phyloP scores from a whole-genome alignment of 345 rosid genomes.

The Boechera retrofracta region DNA sequence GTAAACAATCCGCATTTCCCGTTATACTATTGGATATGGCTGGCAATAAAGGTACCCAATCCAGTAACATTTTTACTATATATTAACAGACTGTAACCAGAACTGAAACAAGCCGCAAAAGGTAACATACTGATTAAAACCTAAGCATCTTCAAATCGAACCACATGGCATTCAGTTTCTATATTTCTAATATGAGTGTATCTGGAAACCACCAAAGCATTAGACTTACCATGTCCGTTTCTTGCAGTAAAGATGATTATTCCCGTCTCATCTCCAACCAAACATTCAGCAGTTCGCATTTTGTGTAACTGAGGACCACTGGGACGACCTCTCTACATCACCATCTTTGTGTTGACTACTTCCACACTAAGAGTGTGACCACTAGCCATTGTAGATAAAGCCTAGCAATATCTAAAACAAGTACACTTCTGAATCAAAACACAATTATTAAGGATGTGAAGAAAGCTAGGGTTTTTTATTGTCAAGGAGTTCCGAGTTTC shows the following conservation, averaged over 20 bases:
- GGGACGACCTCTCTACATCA: background rate
- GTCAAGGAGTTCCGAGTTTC: too few species aligned
- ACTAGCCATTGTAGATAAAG: background rate
- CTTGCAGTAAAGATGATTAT: background rate
- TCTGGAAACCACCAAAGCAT: background rate
- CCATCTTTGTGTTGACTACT: background rate
- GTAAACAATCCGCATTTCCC: background rate
- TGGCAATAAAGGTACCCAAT: background rate
- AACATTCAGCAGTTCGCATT: background rate
- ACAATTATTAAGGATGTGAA: too few species aligned
- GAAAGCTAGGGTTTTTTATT: too few species aligned
- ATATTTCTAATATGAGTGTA: background rate
- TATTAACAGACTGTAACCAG: background rate
- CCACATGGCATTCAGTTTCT: background rate
- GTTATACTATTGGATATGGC: background rate
- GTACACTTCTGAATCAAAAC: too few species aligned
- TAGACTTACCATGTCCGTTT: background rate
- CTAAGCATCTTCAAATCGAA: background rate
- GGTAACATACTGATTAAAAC: background rate
- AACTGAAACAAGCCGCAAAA: background rate
- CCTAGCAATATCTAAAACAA: too few species aligned
- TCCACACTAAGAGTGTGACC: background rate
- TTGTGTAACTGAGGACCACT: background rate
- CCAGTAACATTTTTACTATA: background rate
- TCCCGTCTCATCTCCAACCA: constrained; percentile 3